Percentiles rank a stretch among this genome's conserved stretches.
phyloP scores from a whole-genome alignment of 345 rosid genomes.

The Mangifera indica region DNA sequence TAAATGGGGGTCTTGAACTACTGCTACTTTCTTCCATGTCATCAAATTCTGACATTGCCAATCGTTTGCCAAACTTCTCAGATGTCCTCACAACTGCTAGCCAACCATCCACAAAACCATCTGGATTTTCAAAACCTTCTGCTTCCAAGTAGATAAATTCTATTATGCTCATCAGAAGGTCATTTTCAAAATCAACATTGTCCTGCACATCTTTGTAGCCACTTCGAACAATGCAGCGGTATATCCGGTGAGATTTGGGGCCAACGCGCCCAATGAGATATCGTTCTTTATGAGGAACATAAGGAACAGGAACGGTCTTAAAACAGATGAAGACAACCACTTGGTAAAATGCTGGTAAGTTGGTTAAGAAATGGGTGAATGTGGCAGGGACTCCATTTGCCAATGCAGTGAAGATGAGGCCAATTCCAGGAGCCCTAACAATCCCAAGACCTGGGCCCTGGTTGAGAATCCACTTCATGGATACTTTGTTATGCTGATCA shows the following conservation, averaged over 20 bases:
- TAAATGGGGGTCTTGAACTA: slow-evolving; percentile 30
- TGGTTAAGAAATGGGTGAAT: slow-evolving; percentile 75
- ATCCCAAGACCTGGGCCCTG: slow-evolving; percentile 87
- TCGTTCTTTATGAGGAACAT: slow-evolving; percentile 73
- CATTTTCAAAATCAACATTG: slow-evolving; percentile 69
- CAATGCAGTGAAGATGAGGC: slow-evolving; percentile 79
- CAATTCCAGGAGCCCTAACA: slow-evolving; percentile 87
- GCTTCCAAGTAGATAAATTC: slow-evolving; percentile 95
- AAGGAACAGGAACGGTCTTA: slow-evolving; percentile 84
- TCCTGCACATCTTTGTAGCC: slow-evolving; percentile 85
- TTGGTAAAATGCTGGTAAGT: slow-evolving; percentile 88
- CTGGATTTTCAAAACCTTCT: slow-evolving; percentile 54
- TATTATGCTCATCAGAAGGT: slow-evolving; percentile 76
- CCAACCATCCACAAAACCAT: slow-evolving; percentile 61
- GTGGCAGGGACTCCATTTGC: slow-evolving; percentile 79
- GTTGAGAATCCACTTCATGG: slow-evolving; percentile 74
- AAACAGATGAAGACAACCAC: slow-evolving; percentile 81
- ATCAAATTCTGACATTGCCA: slow-evolving; percentile 46
- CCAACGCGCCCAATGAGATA: slow-evolving; percentile 89
- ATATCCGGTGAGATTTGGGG: slow-evolving; percentile 82
- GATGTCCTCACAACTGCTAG: slow-evolving; percentile 81
- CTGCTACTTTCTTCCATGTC: slow-evolving; percentile 40
- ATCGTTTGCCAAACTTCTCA: slow-evolving; percentile 67
- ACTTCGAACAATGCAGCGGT: slow-evolving; percentile 81
- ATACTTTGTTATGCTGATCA: slow-evolving; percentile 77